A percentile compares a stretch with the other conserved stretches of the same genome.
These are phyloP conservation scores for Wolfiporia cocos DNA, from an alignment of 1,284 basidiomycete genomes.

Conservation along the genomic window DNA sequence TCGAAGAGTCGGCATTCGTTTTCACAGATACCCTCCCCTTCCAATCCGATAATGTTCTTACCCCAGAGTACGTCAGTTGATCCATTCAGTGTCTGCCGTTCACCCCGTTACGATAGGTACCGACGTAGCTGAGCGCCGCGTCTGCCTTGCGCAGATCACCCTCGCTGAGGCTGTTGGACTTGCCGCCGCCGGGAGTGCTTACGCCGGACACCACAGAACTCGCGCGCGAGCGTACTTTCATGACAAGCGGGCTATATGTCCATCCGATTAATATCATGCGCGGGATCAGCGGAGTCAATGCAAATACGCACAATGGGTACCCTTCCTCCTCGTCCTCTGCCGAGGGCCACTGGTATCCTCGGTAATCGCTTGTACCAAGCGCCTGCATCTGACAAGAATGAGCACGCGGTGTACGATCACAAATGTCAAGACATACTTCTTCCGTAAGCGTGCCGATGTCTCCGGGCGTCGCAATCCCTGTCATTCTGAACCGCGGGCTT, in stretches of 20 bases:
- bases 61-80: too few species aligned
- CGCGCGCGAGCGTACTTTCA: constrained; percentile 87
- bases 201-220: constrained; percentile 83
- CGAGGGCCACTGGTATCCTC: constrained; percentile 65
- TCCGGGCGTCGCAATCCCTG: constrained; percentile 81
- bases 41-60: too few species aligned
- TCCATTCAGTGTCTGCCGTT: constrained; percentile 18
- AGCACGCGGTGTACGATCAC: too few species aligned
- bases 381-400: constrained; percentile 66
- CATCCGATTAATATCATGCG: too few species aligned
- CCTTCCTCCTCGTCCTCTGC: constrained; percentile 85
- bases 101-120: constrained; percentile 27
- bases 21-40: too few species aligned
- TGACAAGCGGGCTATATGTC: constrained; percentile 75
- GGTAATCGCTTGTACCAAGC: constrained; percentile 84
- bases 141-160: constrained; percentile 80
- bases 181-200: constrained; percentile 81
- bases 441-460: constrained; percentile 93
- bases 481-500: constrained; percentile 70
- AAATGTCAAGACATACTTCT: constrained; percentile 68
- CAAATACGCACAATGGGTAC: constrained; percentile 75
- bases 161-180: constrained; percentile 76
- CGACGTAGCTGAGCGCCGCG: constrained; percentile 70
- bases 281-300: too few species aligned
- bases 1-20: too few species aligned